Conservation (phyloP, 2,329 filamentous ascomycete genomes). For the Ascosphaera aggregata region DNA sequence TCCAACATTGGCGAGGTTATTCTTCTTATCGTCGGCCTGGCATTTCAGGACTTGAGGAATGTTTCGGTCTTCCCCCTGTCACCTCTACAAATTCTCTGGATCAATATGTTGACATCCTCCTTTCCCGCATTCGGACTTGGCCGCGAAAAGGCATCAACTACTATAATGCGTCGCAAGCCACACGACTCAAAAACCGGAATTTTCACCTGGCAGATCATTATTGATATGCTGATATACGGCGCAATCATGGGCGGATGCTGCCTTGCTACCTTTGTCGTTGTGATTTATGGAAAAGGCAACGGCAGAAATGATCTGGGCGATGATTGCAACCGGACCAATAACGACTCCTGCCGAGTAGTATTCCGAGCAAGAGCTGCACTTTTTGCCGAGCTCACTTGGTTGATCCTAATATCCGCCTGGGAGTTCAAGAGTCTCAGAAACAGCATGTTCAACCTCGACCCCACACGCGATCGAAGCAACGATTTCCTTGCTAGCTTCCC, state of each 20-base stretch:
- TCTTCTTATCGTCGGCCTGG: constrained; percentile 32
- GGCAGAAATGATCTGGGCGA: constrained; percentile 15
- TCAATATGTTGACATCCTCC: constrained; percentile 38
- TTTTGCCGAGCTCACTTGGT: constrained; percentile 33
- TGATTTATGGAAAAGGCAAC: constrained; percentile 21
- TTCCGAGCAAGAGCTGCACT: constrained; percentile 30
- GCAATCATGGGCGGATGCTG: constrained; percentile 26
- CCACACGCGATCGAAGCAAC: constrained; percentile 8
- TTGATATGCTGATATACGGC: constrained; percentile 31
- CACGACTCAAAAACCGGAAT: constrained; percentile 27
- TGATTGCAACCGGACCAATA: constrained; percentile 6
- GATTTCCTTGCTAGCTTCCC: constrained; percentile 13
- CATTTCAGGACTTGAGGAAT: constrained; percentile 28
- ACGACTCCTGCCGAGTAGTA: constrained; percentile 5
- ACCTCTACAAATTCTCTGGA: constrained; percentile 37
- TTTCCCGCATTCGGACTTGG: constrained; percentile 37
- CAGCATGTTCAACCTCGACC: constrained; percentile 30
- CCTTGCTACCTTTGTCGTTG: constrained; percentile 27
- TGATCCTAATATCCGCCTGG: constrained; percentile 32
- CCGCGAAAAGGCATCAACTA: constrained; percentile 29
- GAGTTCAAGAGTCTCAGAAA: constrained; percentile 30
- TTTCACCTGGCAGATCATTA: constrained; percentile 28
- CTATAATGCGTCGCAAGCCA: constrained; percentile 31
- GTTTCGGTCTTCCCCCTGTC: constrained; percentile 35
- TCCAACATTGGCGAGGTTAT: constrained; percentile 35